A percentile compares a stretch with the other conserved stretches of the same genome.
These are phyloP conservation scores for Actinomucor elegans DNA, from an alignment of 371 early-diverging fungal genomes.

Conservation along the genomic window DNA sequence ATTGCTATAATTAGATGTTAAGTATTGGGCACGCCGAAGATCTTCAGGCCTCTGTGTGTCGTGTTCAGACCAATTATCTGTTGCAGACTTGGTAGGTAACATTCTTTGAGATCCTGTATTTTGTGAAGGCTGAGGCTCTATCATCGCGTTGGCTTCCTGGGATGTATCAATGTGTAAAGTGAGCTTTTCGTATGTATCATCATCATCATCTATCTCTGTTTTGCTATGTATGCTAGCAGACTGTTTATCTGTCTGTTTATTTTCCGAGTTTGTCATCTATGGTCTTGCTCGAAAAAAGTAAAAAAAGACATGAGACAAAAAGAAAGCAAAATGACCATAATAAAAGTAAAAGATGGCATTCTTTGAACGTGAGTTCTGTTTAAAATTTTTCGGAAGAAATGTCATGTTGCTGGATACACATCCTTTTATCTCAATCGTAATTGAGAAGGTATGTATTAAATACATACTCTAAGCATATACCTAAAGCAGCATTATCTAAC, in stretches of 20 bases:
- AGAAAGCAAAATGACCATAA: neutral
- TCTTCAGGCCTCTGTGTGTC: slow-evolving; percentile 16
- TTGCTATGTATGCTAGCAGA: no score
- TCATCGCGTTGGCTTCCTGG: neutral
- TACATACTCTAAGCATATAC: no score
- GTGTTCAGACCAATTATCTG: slow-evolving; percentile 9
- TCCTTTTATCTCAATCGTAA: no score
- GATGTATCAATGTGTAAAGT: neutral
- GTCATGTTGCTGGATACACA: no score
- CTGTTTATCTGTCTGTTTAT: neutral
- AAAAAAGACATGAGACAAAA: neutral
- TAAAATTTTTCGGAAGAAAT: no score
- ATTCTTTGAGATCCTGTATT: slow-evolving; percentile 1
- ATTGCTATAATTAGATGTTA: neutral
- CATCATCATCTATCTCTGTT: neutral
- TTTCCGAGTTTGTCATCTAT: neutral
- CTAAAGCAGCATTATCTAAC: no score
- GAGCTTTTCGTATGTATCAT: neutral
- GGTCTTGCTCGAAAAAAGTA: neutral
- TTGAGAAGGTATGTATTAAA: no score
- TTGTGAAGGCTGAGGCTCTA: neutral
- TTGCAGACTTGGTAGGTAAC: neutral
- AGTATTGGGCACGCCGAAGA: slow-evolving; percentile 16
- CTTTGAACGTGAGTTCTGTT: neutral
- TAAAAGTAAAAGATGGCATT: neutral